Conservation (phyloP, 2,329 filamentous ascomycete genomes). For the Colletotrichum paranaense region DNA sequence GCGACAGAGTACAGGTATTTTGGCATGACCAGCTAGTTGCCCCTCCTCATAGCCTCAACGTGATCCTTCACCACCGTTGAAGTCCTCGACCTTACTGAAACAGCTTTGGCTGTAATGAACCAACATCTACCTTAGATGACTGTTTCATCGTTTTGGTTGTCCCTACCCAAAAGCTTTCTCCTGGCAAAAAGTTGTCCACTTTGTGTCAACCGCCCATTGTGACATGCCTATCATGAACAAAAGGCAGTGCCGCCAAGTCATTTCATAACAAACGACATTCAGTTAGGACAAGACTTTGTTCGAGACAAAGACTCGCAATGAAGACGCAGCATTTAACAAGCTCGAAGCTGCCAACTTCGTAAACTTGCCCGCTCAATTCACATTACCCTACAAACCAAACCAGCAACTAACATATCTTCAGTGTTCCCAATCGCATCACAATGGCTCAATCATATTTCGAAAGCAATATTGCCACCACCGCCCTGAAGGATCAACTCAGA, state of each 20-base stretch:
- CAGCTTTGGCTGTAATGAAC: too few relatives aligned
- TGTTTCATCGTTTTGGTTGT: too few relatives aligned
- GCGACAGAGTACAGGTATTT: too few relatives aligned
- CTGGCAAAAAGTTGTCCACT: neutral
- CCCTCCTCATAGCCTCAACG: too few relatives aligned
- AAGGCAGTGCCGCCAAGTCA: neutral
- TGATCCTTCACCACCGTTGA: too few relatives aligned
- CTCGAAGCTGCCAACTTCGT: neutral
- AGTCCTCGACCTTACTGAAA: too few relatives aligned
- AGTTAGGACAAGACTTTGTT: neutral
- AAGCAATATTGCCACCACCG: neutral
- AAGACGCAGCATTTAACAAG: neutral
- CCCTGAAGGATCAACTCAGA: neutral
- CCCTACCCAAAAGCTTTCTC: neutral
- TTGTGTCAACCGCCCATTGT: neutral
- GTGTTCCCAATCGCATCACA: neutral
- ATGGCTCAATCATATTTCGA: neutral
- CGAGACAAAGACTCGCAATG: neutral
- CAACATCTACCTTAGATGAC: too few relatives aligned
- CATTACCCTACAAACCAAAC: neutral
- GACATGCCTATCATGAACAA: neutral
- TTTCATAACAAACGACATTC: neutral
- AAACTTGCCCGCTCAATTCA: neutral
- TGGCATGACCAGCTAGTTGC: too few relatives aligned
- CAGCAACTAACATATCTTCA: neutral